Evolutionary conservation across 495 filamentous ascomycete species (phyloP), one percentile per base, ranked within the genome.

Genomic region (Barbatosphaeria neglecta): DNA sequence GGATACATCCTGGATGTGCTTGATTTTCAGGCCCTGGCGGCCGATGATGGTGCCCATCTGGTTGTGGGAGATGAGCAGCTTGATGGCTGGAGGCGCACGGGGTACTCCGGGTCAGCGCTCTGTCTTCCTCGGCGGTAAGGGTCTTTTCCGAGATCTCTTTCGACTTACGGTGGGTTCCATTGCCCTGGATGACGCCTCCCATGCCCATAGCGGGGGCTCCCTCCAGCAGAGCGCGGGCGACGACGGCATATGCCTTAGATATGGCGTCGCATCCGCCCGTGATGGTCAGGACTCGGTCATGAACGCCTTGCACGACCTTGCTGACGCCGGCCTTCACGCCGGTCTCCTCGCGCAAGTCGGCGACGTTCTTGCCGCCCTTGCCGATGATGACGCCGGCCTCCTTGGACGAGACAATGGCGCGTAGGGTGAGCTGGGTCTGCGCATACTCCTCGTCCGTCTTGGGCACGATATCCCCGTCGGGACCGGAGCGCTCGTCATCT

Each of bases 21-120:
- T 98, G 73, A 98, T 98, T 73, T 96, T 97, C 49, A 94, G 75
- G 38, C 92, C 92, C 69, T 89, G 84, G 44, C 89, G 83, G 51
- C 92, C 92, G 55, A 98, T 98, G 65, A 98, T 95, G 51, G 92
- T 97, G 45, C 92, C 92, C 92, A 98, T 98, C 65, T 98, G 93
- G 61, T 97, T 97, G 69, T 98, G 92, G 17, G 93, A 97, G 60
- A 98, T 98, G 54, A 98, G 80, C 9, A 98, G 80, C 50, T 94
- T 95, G 61, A 98, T 83, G 25, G 93, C 92, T 98, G 50, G 33
- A 37, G 33, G 44, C 18, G 8, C 7, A 18, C 8, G 9, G 2
- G 33, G 42, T 69, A n/a, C n/a, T n/a, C n/a, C n/a, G n/a, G 48
- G 64, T 61, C 51, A 31, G 33, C 19, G 19, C n/a, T 2, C 3